Conservation (phyloP, 1,284 basidiomycete species). For the Malassezia caprae region DNA sequence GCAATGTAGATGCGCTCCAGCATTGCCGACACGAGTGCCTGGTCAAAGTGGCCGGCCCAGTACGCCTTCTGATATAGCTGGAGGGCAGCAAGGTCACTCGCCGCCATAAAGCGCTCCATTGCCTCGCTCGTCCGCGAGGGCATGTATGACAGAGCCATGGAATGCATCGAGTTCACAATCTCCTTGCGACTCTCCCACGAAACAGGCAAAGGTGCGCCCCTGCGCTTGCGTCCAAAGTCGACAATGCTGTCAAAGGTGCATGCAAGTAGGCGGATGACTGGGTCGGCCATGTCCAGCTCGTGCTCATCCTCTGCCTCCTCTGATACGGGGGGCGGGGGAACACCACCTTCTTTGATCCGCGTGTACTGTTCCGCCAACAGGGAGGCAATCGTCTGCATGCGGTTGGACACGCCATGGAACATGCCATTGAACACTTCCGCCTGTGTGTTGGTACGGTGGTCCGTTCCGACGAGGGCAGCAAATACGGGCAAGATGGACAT, state of each 20-base stretch:
- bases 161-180: constrained; percentile 13
- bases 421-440: constrained; percentile 11
- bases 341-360: neutral
- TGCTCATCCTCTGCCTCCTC: neutral
- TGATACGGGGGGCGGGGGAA: neutral
- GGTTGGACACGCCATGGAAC: constrained; percentile 17
- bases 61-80: constrained; percentile 14
- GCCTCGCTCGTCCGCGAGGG: constrained; percentile 10
- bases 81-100: constrained; percentile 1
- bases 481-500: constrained; percentile 13
- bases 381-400: constrained; percentile 12
- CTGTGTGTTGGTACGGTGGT: constrained; percentile 8
- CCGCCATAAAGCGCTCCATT: constrained; percentile 16
- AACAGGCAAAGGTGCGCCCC: constrained; percentile 15
- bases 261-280: constrained; percentile 13
- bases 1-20: constrained; percentile 18
- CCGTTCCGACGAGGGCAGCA: constrained; percentile 15
- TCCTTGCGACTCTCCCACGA: constrained; percentile 12
- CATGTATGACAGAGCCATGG: constrained; percentile 12
- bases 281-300: constrained; percentile 10
- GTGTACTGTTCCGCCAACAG: constrained; percentile 15
- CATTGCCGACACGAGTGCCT: constrained; percentile 14
- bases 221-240: constrained; percentile 16
- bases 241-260: constrained; percentile 12
- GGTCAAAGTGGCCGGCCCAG: constrained; percentile 15